Conservation (phyloP, 1,139 yeast genomes). For the Taphrina pruni region DNA sequence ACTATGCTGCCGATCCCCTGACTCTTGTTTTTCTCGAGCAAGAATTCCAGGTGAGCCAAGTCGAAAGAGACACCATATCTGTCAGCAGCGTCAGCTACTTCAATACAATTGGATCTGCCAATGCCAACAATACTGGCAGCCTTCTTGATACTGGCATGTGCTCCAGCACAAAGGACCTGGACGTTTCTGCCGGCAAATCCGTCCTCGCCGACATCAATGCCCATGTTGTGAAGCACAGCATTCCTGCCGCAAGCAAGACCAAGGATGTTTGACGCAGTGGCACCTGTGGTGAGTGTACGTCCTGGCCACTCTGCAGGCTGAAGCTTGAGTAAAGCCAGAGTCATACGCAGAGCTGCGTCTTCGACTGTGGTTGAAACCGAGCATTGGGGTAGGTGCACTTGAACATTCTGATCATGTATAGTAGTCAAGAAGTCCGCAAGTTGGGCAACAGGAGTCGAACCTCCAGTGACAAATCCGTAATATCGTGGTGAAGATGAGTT, state of each 20-base stretch:
- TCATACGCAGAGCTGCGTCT: slow-evolving; percentile 22
- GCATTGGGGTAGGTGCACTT: slow-evolving; percentile 22
- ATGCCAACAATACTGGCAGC: slow-evolving; percentile 19
- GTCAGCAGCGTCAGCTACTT: slow-evolving; percentile 8
- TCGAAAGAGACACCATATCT: slow-evolving; percentile 18
- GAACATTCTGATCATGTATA: slow-evolving; percentile 22
- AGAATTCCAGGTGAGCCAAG: not conserved
- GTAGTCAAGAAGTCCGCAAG: slow-evolving; percentile 24
- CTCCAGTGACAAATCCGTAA: slow-evolving; percentile 26
- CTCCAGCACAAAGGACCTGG: slow-evolving; percentile 6
- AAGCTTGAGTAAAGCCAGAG: not conserved
- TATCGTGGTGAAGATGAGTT: slow-evolving; percentile 14
- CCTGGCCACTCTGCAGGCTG: slow-evolving; percentile 12
- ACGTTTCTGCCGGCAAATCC: slow-evolving; percentile 2
- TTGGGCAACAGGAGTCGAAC: slow-evolving; percentile 22
- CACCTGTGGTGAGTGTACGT: slow-evolving; percentile 25
- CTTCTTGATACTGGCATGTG: slow-evolving; percentile 25
- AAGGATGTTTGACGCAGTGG: slow-evolving; percentile 20
- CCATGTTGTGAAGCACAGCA: not conserved
- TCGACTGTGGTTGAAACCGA: slow-evolving; percentile 16
- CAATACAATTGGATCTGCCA: slow-evolving; percentile 12
- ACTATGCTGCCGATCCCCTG: slow-evolving; percentile 5
- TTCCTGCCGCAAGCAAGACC: slow-evolving; percentile 26
- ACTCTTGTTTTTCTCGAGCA: not conserved
- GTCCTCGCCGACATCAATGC: slow-evolving; percentile 20